A percentile compares a stretch with the other conserved stretches of the same genome.
These are phyloP conservation scores for Mortierella sp. DNA, from an alignment of 371 early-diverging fungal species.

Conservation along the genomic window DNA sequence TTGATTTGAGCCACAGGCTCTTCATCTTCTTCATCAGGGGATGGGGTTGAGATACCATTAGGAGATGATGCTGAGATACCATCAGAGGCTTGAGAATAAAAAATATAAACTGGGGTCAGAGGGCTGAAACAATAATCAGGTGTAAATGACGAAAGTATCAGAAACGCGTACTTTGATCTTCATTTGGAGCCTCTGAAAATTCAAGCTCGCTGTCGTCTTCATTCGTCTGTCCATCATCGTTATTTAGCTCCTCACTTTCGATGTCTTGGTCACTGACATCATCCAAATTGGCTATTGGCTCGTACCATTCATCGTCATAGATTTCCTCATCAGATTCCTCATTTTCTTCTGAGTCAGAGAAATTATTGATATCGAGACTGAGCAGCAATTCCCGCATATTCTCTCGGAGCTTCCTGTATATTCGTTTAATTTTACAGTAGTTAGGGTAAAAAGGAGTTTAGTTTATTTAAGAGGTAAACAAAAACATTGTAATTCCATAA, in stretches of 20 bases:
- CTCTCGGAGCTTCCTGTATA: neutral
- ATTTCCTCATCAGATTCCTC: neutral
- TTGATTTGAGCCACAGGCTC: slow-evolving; percentile 10
- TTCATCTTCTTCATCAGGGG: neutral
- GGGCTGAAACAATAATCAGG: neutral
- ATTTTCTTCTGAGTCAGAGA: slow-evolving; percentile 8
- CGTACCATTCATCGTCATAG: slow-evolving; percentile 4
- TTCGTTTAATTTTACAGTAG: neutral
- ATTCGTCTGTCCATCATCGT: neutral
- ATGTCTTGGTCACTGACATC: neutral
- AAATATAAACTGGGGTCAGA: neutral
- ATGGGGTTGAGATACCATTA: neutral
- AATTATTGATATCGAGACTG: slow-evolving; percentile 5
- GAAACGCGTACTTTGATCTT: neutral
- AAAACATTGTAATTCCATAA: neutral
- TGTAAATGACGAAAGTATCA: neutral
- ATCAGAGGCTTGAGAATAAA: neutral
- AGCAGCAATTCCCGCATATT: neutral
- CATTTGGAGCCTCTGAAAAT: neutral
- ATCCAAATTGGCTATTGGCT: neutral
- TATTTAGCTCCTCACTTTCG: neutral
- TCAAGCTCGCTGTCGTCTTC: neutral
- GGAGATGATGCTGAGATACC: neutral
- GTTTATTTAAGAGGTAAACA: slow-evolving; percentile 1
- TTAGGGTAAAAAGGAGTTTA: neutral